phyloP scores from a whole-genome alignment of 2,329 filamentous ascomycete species.

The Simplicillium aogashimaense region DNA sequence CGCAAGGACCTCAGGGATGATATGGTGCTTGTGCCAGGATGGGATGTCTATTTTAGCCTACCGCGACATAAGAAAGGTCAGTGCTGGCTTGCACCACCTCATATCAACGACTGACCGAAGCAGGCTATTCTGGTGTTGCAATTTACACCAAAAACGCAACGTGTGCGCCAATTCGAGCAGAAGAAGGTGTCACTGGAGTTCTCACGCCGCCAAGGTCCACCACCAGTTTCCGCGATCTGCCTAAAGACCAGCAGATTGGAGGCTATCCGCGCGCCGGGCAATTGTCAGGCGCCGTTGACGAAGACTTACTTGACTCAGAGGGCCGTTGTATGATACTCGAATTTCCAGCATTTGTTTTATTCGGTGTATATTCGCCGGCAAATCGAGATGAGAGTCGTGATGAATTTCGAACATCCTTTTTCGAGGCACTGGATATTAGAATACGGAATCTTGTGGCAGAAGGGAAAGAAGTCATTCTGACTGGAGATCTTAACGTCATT shows the following conservation, averaged over 20 bases:
- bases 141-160: constrained; percentile 86
- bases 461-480: constrained; percentile 78
- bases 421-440: constrained; percentile 70
- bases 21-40: constrained; percentile 89
- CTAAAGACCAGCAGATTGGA: constrained; percentile 67
- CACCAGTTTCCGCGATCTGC: constrained; percentile 64
- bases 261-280: constrained; percentile 72
- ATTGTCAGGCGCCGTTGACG: constrained; percentile 54
- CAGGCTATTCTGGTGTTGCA: constrained; percentile 90
- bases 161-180: constrained; percentile 79
- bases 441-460: constrained; percentile 71
- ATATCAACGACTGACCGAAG: neutral
- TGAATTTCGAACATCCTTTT: constrained; percentile 71
- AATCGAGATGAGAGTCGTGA: constrained; percentile 76
- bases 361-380: constrained; percentile 88
- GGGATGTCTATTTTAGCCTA: constrained; percentile 93
- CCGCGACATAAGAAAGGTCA: constrained; percentile 87
- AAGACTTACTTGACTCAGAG: constrained; percentile 72
- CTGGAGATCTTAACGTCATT: constrained; percentile 81
- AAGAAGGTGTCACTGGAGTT: constrained; percentile 85
- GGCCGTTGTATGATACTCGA: constrained; percentile 86
- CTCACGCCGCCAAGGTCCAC: constrained; percentile 64
- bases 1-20: constrained; percentile 85
- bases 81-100: neutral
- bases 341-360: constrained; percentile 87